phyloP scores from a whole-genome alignment of 2,329 filamentous ascomycete species.

The Alternaria consortialis region DNA sequence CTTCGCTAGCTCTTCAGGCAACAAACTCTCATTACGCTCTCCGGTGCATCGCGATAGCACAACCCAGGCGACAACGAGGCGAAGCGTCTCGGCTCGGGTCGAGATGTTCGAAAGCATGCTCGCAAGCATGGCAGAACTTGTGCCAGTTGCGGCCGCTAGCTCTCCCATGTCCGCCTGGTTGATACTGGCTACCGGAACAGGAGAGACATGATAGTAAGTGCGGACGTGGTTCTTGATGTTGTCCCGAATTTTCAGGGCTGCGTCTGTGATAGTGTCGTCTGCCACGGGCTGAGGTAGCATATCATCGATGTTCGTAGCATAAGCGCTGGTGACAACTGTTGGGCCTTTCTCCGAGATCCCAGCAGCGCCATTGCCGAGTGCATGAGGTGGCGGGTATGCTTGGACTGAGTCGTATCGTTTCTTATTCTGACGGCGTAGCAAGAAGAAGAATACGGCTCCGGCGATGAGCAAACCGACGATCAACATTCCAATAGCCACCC shows the following conservation, averaged over 20 bases:
- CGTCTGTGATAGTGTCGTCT: conserved; percentile 30
- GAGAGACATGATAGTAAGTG: conserved; percentile 27
- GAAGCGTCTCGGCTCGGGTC: conserved; percentile 24
- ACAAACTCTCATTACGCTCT: conserved; percentile 18
- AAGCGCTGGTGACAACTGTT: background rate
- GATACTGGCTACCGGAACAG: conserved; percentile 10
- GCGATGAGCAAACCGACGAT: conserved; percentile 28
- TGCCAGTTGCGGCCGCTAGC: conserved; percentile 17
- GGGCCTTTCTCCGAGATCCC: background rate
- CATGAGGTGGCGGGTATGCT: background rate
- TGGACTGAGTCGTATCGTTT: background rate
- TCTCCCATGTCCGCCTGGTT: conserved; percentile 15
- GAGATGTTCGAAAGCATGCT: conserved; percentile 15
- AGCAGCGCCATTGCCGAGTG: background rate
- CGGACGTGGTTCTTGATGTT: conserved; percentile 39
- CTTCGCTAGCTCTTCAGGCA: conserved; percentile 22
- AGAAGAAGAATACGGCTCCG: background rate
- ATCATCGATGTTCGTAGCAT: conserved; percentile 17
- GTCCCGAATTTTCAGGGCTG: conserved; percentile 35
- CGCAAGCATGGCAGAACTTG: conserved; percentile 10
- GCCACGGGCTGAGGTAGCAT: conserved; percentile 34
- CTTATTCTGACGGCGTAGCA: background rate
- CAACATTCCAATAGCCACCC: conserved; percentile 31
- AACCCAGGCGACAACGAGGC: conserved; percentile 26
- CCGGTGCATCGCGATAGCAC: conserved; percentile 28